A percentile compares a stretch with the other conserved stretches of the same genome.
Evolutionary conservation across 768 basidiomycete genomes (phyloP).

Genomic region (Serendipita indica): DNA sequence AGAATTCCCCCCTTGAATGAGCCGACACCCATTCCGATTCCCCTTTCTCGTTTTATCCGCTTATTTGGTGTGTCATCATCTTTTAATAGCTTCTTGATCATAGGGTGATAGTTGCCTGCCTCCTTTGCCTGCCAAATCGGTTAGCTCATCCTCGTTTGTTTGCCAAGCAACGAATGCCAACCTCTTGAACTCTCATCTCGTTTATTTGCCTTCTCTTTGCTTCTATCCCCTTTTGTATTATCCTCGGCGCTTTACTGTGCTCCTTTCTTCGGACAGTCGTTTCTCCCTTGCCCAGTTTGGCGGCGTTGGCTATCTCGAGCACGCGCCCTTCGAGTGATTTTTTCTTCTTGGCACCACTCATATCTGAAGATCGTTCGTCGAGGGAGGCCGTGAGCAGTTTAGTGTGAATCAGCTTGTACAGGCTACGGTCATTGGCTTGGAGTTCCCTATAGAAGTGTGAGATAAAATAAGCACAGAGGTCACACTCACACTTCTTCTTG

Average conservation of each 20-base stretch:
- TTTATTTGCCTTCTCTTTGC: conserved; percentile 45
- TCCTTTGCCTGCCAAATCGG: conserved; percentile 48
- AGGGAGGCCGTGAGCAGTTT: conserved; percentile 61
- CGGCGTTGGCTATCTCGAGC: conserved; percentile 51
- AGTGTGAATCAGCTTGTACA: conserved; percentile 70
- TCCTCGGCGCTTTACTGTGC: conserved; percentile 54
- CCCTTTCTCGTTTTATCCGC: conserved; percentile 39
- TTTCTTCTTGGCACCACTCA: conserved; percentile 50
- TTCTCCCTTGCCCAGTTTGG: conserved; percentile 65
- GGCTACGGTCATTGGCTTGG: conserved; percentile 57
- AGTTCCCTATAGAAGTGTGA: conserved; percentile 38
- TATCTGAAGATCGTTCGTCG: conserved; percentile 37
- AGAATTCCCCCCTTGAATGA: conserved; percentile 57
- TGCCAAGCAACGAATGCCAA: conserved; percentile 20
- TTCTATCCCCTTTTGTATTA: conserved; percentile 52
- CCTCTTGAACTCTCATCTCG: conserved; percentile 50
- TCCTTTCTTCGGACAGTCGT: conserved; percentile 42
- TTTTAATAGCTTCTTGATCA: conserved; percentile 47
- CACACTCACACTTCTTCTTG: conserved; percentile 16
- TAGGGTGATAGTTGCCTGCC: conserved; percentile 71
- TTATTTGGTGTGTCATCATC: conserved; percentile 19
- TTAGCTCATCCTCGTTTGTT: neutral
- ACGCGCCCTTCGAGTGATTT: conserved; percentile 69
- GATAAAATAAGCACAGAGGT: conserved; percentile 8
- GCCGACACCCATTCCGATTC: conserved; percentile 66